Conservation (phyloP, 2,329 filamentous ascomycete species). For the Cryphonectria carpinicola region DNA sequence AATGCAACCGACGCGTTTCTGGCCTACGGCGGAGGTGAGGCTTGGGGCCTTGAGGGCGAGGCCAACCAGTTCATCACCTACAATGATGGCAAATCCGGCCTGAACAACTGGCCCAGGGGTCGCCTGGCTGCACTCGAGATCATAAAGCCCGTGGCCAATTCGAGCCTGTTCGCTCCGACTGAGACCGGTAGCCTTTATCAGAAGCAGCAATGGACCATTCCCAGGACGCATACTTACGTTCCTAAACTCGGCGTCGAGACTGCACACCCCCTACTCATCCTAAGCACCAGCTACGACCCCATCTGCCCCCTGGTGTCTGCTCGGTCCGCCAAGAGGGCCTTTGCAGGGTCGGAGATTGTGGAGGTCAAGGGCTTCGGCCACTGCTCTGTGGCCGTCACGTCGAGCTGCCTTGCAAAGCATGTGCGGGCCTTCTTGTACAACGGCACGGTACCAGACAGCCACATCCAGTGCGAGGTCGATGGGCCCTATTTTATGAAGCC, state of each 20-base stretch:
- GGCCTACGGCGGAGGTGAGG: conserved; percentile 36
- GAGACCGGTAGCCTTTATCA: conserved; percentile 35
- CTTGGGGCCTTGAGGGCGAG: conserved; percentile 34
- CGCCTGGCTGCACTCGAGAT: conserved; percentile 40
- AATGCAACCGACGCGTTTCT: conserved; percentile 45
- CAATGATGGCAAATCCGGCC: conserved; percentile 39
- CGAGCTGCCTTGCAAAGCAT: conserved; percentile 41
- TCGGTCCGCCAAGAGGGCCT: conserved; percentile 39
- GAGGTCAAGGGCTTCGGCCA: conserved; percentile 50
- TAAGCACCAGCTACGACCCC: conserved; percentile 61
- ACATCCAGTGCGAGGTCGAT: conserved; percentile 44
- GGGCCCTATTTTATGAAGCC: conserved; percentile 43
- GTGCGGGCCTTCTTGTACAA: conserved; percentile 43
- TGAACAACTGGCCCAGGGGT: conserved; percentile 40
- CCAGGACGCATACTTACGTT: conserved; percentile 36
- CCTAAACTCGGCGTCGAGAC: conserved; percentile 42
- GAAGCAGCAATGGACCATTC: conserved; percentile 39
- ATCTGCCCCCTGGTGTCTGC: conserved; percentile 54
- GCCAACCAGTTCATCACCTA: conserved; percentile 35
- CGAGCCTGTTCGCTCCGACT: conserved; percentile 37
- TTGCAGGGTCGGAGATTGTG: conserved; percentile 43
- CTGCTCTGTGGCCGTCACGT: conserved; percentile 44
- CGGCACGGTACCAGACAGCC: conserved; percentile 42
- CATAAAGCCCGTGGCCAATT: conserved; percentile 40
- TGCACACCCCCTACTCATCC: conserved; percentile 55